Conservation (phyloP, 106 monocot genomes). For the Acorus calamus region DNA sequence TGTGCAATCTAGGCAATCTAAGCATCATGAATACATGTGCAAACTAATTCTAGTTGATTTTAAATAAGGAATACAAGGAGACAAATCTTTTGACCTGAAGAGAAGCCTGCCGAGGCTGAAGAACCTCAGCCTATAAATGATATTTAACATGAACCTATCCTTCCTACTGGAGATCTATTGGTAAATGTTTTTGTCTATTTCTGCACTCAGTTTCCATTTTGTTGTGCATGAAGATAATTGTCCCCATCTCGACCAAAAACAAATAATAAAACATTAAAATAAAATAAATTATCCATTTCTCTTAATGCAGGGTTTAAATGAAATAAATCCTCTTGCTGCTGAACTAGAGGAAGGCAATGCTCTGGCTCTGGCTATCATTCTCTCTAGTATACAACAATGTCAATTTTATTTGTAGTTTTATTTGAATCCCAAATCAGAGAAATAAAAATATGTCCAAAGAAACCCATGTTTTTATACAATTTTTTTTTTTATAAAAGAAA, state of each 20-base stretch:
- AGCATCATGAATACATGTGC: no score
- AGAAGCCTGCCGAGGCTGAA: conserved; percentile 17
- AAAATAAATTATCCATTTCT: not conserved
- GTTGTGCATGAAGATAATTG: no score
- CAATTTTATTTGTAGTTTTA: no score
- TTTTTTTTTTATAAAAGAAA: no score
- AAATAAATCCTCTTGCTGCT: conserved; percentile 52
- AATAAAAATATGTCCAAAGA: no score
- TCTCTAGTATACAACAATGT: conserved; percentile 70
- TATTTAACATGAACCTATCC: conserved; percentile 23
- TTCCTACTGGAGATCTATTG: conserved; percentile 52
- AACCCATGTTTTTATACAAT: no score
- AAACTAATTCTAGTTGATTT: no score
- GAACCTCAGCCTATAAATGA: conserved; percentile 19
- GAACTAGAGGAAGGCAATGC: conserved; percentile 85
- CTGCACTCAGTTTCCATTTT: conserved; percentile 3
- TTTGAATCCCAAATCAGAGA: no score
- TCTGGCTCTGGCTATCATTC: conserved; percentile 75
- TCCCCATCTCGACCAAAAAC: no score
- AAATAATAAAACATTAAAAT: no score
- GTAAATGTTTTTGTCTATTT: conserved; percentile 30
- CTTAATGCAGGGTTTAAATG: conserved; percentile 56
- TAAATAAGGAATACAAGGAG: conserved; percentile 73
- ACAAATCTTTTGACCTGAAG: conserved; percentile 28
- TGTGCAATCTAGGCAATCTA: no score